Conservation (phyloP, 306 rosid species). For the Cucumis cinereus region DNA sequence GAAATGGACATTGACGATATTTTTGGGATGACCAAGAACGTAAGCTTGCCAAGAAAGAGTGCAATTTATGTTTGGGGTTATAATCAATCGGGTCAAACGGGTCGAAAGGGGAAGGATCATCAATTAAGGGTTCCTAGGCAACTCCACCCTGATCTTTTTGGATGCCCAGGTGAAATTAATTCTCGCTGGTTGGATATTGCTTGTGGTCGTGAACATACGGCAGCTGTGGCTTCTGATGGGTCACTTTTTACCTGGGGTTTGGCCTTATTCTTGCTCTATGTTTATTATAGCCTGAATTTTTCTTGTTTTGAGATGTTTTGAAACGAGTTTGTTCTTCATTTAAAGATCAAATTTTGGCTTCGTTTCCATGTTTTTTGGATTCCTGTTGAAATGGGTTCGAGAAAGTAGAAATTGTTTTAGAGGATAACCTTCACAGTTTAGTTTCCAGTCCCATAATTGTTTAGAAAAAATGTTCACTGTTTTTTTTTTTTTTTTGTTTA, state of each 20-base stretch:
- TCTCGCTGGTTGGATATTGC: slow-evolving; percentile 79
- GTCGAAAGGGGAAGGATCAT: slow-evolving; percentile 51
- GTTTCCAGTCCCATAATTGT: not conserved
- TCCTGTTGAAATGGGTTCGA: not conserved
- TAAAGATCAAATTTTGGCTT: not conserved
- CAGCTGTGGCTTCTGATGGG: slow-evolving; percentile 84
- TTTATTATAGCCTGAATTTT: not conserved
- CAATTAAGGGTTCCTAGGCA: slow-evolving; percentile 78
- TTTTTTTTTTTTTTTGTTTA: not conserved
- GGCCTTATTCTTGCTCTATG: not conserved
- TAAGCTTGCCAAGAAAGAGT: slow-evolving; percentile 46
- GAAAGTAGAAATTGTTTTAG: not conserved
- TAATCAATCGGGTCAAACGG: slow-evolving; percentile 89
- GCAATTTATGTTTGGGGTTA: slow-evolving; percentile 96
- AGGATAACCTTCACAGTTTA: not conserved
- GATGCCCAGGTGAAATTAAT: slow-evolving; percentile 60
- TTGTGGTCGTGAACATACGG: slow-evolving; percentile 93
- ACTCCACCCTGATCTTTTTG: slow-evolving; percentile 67
- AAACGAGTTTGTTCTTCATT: not conserved
- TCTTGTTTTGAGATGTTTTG: not conserved
- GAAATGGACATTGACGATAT: slow-evolving; percentile 52
- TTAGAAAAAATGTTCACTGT: not conserved
- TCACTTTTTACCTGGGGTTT: slow-evolving; percentile 86
- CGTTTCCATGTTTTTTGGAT: not conserved
- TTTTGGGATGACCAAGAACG: slow-evolving; percentile 33